A percentile compares a stretch with the other conserved stretches of the same genome.
These are phyloP conservation scores for Mortierella sp. DNA, from an alignment of 371 early-diverging fungal species.

Conservation along the genomic window DNA sequence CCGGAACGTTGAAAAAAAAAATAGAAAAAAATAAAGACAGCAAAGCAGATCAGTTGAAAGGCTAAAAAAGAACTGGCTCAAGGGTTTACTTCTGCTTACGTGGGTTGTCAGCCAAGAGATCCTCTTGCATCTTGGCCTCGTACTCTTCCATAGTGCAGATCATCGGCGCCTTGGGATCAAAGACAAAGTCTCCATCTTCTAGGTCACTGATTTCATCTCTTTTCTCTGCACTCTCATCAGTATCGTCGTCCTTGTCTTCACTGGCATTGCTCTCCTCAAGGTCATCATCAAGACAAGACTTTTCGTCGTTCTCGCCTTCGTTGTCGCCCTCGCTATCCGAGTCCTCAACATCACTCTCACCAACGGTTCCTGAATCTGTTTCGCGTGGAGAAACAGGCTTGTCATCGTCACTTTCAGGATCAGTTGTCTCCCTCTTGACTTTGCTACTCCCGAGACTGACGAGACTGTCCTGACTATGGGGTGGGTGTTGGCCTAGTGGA, in stretches of 20 bases:
- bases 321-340: background rate
- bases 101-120: too few relatives aligned
- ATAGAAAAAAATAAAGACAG: too few relatives aligned
- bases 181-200: too few relatives aligned
- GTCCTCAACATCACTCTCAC: conserved; percentile 39
- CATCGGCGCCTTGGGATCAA: too few relatives aligned
- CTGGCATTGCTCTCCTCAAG: background rate
- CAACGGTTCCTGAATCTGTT: conserved; percentile 23
- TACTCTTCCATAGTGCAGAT: too few relatives aligned
- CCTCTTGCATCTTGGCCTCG: too few relatives aligned
- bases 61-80: too few relatives aligned
- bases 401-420: background rate
- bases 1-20: too few relatives aligned
- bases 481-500: too few relatives aligned
- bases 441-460: background rate
- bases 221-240: conserved; percentile 19
- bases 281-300: conserved; percentile 4
- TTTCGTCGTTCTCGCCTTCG: background rate
- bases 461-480: too few relatives aligned
- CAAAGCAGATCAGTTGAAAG: too few relatives aligned
- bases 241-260: conserved; percentile 8
- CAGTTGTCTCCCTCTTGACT: background rate
- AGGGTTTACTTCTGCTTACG: too few relatives aligned
- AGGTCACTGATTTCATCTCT: conserved; percentile 1
- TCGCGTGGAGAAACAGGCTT: background rate